Conservation (phyloP, 352 stramenopile species). For the Globisporangium paroecandrum region DNA sequence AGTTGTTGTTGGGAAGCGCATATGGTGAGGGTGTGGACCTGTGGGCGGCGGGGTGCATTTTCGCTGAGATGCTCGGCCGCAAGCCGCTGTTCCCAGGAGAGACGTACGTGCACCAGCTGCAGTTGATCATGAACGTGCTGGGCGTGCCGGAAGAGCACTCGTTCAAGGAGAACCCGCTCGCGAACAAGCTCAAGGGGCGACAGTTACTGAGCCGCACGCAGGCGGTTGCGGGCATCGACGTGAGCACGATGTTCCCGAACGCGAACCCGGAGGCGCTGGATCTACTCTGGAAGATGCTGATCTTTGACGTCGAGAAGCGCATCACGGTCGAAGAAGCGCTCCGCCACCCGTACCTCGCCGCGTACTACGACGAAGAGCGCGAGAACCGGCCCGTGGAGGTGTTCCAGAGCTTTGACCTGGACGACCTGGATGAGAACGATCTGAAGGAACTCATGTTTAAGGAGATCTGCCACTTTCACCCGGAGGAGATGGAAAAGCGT, state of each 20-base stretch:
- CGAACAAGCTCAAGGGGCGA: slow-evolving; percentile 85
- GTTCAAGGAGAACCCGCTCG: slow-evolving; percentile 86
- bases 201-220: slow-evolving; percentile 82
- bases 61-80: slow-evolving; percentile 83
- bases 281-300: slow-evolving; percentile 85
- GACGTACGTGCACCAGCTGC: slow-evolving; percentile 85
- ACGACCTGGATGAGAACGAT: slow-evolving; percentile 77
- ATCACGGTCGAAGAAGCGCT: slow-evolving; percentile 96
- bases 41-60: slow-evolving; percentile 86
- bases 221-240: slow-evolving; percentile 75
- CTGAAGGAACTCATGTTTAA: slow-evolving; percentile 91
- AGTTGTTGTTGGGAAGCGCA: slow-evolving; percentile 80
- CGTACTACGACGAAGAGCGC: slow-evolving; percentile 80
- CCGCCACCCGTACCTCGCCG: slow-evolving; percentile 94
- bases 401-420: slow-evolving; percentile 84
- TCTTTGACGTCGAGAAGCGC: slow-evolving; percentile 93
- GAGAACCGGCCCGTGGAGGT: slow-evolving; percentile 65
- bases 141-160: slow-evolving; percentile 84
- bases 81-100: slow-evolving; percentile 85
- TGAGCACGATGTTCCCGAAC: slow-evolving; percentile 81
- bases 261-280: slow-evolving; percentile 82
- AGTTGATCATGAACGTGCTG: slow-evolving; percentile 89
- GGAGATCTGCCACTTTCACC: slow-evolving; percentile 88
- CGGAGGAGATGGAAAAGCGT: slow-evolving; percentile 87
- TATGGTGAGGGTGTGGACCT: slow-evolving; percentile 84